phyloP scores from a whole-genome alignment of 169 alveolate species.

The Plasmodium relictum region DNA sequence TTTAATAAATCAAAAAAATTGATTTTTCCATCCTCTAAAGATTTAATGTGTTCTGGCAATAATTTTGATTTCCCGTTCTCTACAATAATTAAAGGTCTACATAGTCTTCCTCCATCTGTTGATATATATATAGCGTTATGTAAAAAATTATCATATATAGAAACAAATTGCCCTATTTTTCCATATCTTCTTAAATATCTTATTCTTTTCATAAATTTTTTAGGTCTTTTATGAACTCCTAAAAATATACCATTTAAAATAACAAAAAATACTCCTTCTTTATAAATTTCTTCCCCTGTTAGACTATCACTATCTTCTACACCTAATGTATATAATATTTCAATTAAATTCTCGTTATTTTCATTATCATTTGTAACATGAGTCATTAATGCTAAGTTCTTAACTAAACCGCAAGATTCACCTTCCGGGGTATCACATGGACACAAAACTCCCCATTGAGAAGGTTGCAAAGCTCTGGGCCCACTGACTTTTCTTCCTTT shows the following conservation, averaged over 20 bases:
- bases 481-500: constrained; percentile 97
- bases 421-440: constrained; percentile 99
- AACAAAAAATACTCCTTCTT: constrained; percentile 90
- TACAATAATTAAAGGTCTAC: constrained; percentile 98
- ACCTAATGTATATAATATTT: constrained; percentile 85
- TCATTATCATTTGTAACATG: constrained; percentile 98
- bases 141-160: constrained; percentile 94
- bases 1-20: constrained; percentile 80
- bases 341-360: constrained; percentile 85
- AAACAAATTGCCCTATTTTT: constrained; percentile 96
- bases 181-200: constrained; percentile 97
- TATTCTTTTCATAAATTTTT: constrained; percentile 90
- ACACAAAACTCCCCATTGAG: constrained; percentile 99
- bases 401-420: constrained; percentile 99
- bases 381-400: constrained; percentile 97
- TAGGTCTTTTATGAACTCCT: constrained; percentile 94
- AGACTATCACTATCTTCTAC: constrained; percentile 86
- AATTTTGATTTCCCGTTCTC: constrained; percentile 93
- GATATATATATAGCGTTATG: constrained; percentile 96
- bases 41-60: constrained; percentile 76
- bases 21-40: constrained; percentile 87
- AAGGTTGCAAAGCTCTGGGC: constrained; percentile 99
- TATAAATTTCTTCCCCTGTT: constrained; percentile 82
- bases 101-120: constrained; percentile 99
- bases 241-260: constrained; percentile 96